Percentiles rank a stretch among this genome's conserved stretches.
Evolutionary conservation across 768 basidiomycete species (phyloP).

Genomic region (Boletus insuetus): DNA sequence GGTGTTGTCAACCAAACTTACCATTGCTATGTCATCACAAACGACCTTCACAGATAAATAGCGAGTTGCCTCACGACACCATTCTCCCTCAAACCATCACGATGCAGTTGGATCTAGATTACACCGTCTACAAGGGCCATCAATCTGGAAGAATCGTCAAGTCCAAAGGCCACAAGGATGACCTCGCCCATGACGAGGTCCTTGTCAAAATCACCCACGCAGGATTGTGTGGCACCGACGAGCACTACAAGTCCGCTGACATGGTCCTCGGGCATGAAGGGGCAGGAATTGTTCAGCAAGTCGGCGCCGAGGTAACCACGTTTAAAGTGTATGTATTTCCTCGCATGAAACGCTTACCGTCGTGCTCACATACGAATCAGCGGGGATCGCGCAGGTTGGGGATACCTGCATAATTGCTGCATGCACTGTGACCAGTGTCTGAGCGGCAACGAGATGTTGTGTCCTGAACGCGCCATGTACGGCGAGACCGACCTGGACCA

Average conservation of each 20-base stretch:
- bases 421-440: slow-evolving; percentile 34
- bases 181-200: slow-evolving; percentile 29
- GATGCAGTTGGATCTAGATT: slow-evolving; percentile 22
- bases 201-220: slow-evolving; percentile 32
- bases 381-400: slow-evolving; percentile 32
- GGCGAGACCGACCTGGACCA: slow-evolving; percentile 27
- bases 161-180: slow-evolving; percentile 9
- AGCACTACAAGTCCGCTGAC: slow-evolving; percentile 30
- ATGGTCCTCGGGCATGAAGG: slow-evolving; percentile 43
- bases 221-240: slow-evolving; percentile 40
- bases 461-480: slow-evolving; percentile 25
- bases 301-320: slow-evolving; percentile 28
- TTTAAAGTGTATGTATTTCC: slow-evolving; percentile 34
- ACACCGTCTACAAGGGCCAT: slow-evolving; percentile 34
- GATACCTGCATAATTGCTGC: slow-evolving; percentile 30
- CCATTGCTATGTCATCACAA: not conserved
- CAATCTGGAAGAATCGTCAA: slow-evolving; percentile 18
- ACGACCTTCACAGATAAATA: too few relatives aligned
- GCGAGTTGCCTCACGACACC: not conserved
- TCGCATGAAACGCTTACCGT: not conserved
- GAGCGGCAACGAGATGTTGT: slow-evolving; percentile 32
- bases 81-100: not conserved
- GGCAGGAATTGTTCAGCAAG: slow-evolving; percentile 31
- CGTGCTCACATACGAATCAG: too few relatives aligned
- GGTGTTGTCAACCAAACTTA: too few relatives aligned